Percentiles rank a stretch among this genome's conserved stretches.
Evolutionary conservation across 2,329 filamentous ascomycete genomes (phyloP).

Genomic region (Penicillium sp.): DNA sequence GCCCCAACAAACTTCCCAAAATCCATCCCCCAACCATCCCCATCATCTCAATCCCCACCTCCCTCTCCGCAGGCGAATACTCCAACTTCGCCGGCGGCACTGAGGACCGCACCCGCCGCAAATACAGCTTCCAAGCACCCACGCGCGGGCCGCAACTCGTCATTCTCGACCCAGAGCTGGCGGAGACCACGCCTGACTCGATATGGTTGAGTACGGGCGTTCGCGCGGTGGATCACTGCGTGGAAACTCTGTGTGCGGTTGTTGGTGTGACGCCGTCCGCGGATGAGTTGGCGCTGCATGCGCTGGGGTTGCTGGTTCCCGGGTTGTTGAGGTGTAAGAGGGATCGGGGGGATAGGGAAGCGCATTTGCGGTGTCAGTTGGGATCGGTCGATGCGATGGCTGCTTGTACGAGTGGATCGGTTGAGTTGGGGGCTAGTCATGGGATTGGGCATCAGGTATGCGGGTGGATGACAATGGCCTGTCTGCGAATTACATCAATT

Average conservation of each 20-base stretch:
- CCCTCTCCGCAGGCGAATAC: slow-evolving; percentile 48
- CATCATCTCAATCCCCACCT: slow-evolving; percentile 46
- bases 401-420: slow-evolving; percentile 43
- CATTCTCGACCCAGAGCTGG: slow-evolving; percentile 59
- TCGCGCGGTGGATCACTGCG: slow-evolving; percentile 59
- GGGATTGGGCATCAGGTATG: slow-evolving; percentile 56
- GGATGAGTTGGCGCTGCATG: slow-evolving; percentile 43
- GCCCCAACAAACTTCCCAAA: slow-evolving; percentile 27
- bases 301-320: slow-evolving; percentile 46
- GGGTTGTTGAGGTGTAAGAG: slow-evolving; percentile 46
- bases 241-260: slow-evolving; percentile 56
- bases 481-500: neutral
- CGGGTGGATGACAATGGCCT: neutral
- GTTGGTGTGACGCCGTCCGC: slow-evolving; percentile 33
- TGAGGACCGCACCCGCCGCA: slow-evolving; percentile 37
- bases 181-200: slow-evolving; percentile 52
- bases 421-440: slow-evolving; percentile 54
- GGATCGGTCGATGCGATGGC: slow-evolving; percentile 58
- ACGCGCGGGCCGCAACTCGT: slow-evolving; percentile 53
- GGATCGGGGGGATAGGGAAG: slow-evolving; percentile 43
- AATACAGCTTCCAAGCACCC: slow-evolving; percentile 41
- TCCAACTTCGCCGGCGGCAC: slow-evolving; percentile 45
- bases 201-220: slow-evolving; percentile 63
- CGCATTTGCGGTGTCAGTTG: slow-evolving; percentile 52
- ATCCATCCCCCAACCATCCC: slow-evolving; percentile 32